These are phyloP conservation scores for Arabidopsis thaliana DNA, from an alignment of 345 rosid species.

Conservation along the genomic window DNA sequence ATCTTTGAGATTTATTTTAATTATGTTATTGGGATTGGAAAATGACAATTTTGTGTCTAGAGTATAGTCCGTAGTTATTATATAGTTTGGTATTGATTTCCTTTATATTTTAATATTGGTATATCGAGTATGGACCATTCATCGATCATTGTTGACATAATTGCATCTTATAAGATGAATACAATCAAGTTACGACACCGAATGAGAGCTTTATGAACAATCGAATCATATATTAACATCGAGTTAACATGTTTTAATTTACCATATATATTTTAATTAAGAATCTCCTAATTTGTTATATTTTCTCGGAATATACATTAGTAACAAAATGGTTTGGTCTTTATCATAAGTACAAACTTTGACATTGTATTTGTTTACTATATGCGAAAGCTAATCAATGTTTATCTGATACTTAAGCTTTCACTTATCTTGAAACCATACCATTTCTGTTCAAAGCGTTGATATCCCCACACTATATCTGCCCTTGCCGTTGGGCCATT, in stretches of 20 bases:
- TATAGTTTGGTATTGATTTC: background rate
- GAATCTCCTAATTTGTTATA: background rate
- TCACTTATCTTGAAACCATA: background rate
- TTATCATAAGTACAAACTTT: background rate
- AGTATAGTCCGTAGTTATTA: background rate
- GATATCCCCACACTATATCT: background rate
- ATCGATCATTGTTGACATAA: background rate
- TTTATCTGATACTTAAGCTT: background rate
- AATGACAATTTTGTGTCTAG: background rate
- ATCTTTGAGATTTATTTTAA: background rate
- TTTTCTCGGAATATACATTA: background rate
- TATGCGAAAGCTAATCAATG: background rate
- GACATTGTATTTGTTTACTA: background rate
- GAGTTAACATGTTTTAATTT: background rate
- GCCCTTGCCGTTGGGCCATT: too few species aligned
- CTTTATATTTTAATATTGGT: background rate
- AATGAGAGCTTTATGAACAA: background rate
- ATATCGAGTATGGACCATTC: background rate
- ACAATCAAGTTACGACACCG: background rate
- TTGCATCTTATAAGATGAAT: background rate
- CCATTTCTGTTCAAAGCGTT: background rate
- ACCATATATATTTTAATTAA: background rate
- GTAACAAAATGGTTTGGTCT: background rate
- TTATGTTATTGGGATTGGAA: background rate
- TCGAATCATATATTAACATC: background rate